A percentile compares a stretch with the other conserved stretches of the same genome.
phyloP scores from a whole-genome alignment of 306 rosid genomes.

The Casuarina equisetifolia region DNA sequence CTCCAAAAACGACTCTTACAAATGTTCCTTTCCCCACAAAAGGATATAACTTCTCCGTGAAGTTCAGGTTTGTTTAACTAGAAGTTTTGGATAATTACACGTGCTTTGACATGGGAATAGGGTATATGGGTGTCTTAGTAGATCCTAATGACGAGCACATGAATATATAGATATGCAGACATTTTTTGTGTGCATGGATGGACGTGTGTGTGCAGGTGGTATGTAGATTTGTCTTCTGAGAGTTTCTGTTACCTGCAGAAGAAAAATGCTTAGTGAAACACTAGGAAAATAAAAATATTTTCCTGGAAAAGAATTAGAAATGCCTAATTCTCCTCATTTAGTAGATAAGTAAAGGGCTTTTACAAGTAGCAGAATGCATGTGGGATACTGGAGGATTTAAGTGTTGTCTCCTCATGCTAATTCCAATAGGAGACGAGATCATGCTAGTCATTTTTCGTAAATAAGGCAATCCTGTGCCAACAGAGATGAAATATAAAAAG shows the following conservation, averaged over 20 bases:
- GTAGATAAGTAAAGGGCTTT: background rate
- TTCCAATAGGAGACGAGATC: background rate
- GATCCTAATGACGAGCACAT: no score
- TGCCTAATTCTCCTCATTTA: background rate
- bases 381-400: background rate
- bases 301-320: background rate
- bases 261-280: background rate
- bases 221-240: background rate
- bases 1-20: conserved; percentile 80
- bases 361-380: background rate
- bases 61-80: conserved; percentile 63
- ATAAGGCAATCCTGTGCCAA: background rate
- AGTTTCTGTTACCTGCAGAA: background rate
- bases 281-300: background rate
- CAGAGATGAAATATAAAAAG: background rate
- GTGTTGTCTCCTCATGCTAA: background rate
- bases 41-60: conserved; percentile 85
- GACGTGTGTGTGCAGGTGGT: background rate
- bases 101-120: background rate
- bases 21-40: conserved; percentile 80
- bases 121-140: background rate
- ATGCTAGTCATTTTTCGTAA: background rate
- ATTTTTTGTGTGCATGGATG: background rate
- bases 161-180: no score
- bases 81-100: conserved; percentile 11